Conservation (phyloP, 2,329 filamentous ascomycete genomes). For the Plenodomus biglobosus region DNA sequence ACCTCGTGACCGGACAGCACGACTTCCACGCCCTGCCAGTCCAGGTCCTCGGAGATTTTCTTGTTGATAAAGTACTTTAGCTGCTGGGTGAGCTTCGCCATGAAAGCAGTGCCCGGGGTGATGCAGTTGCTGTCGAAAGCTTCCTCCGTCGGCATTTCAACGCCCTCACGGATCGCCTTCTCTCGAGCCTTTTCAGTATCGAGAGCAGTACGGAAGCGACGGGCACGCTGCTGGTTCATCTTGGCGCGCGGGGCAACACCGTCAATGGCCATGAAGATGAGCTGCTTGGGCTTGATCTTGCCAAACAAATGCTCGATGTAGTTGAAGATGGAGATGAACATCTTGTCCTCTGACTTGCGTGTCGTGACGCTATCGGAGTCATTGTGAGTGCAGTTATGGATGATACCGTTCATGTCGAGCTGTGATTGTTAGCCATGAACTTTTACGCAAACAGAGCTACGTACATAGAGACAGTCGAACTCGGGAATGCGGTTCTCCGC, state of each 20-base stretch:
- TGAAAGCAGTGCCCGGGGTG: slow-evolving; percentile 95
- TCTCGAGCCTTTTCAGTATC: slow-evolving; percentile 88
- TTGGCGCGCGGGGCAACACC: slow-evolving; percentile 96
- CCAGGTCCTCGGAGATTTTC: slow-evolving; percentile 93
- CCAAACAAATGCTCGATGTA: slow-evolving; percentile 99
- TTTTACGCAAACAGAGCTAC: slow-evolving; percentile 25
- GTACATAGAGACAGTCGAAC: slow-evolving; percentile 92
- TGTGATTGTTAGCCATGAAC: slow-evolving; percentile 37
- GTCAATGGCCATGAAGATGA: slow-evolving; percentile 99
- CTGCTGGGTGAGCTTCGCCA: slow-evolving; percentile 92
- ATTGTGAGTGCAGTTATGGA: slow-evolving; percentile 97
- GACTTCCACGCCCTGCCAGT: slow-evolving; percentile 97
- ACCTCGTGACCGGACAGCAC: slow-evolving; percentile 97
- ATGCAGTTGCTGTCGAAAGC: slow-evolving; percentile 99
- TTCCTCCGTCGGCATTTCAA: slow-evolving; percentile 92
- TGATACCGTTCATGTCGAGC: slow-evolving; percentile 99
- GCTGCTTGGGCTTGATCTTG: slow-evolving; percentile 96
- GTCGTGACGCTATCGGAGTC: slow-evolving; percentile 90
- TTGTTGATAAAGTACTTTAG: slow-evolving; percentile 99
- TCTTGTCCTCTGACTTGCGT: slow-evolving; percentile 93
- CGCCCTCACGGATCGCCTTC: slow-evolving; percentile 84
- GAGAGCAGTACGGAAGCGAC: slow-evolving; percentile 90
- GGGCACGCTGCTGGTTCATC: slow-evolving; percentile 98
- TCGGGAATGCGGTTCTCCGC: slow-evolving; percentile 98
- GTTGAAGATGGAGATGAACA: slow-evolving; percentile 99